These are phyloP conservation scores for Aspergillus sergii DNA, from an alignment of 2,329 filamentous ascomycete genomes.

Conservation along the genomic window DNA sequence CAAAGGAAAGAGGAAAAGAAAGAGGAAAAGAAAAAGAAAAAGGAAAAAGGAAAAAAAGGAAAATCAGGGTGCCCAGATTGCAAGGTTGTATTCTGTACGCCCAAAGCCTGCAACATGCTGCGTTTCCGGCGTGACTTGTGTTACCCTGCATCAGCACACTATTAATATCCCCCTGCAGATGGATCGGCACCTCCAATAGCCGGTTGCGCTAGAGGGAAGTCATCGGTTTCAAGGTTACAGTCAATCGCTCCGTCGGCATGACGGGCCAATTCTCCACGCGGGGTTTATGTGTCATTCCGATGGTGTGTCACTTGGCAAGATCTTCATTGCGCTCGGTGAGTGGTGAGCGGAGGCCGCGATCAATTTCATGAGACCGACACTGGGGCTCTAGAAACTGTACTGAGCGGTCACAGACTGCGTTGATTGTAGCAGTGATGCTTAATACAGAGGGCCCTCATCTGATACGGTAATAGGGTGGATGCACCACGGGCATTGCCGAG, in stretches of 20 bases:
- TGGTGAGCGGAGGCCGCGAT: not conserved
- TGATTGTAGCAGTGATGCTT: too few relatives aligned
- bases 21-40: not conserved
- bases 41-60: too few relatives aligned
- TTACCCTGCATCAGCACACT: not conserved
- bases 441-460: too few relatives aligned
- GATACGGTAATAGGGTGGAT: not conserved
- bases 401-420: not conserved
- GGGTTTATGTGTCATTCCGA: not conserved
- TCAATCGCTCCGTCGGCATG: not conserved
- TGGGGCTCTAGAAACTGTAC: too few relatives aligned
- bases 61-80: not conserved
- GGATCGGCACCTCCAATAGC: not conserved
- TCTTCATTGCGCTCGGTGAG: not conserved
- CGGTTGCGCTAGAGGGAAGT: not conserved
- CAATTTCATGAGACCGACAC: not conserved
- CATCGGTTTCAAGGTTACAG: not conserved
- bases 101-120: not conserved
- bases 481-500: not conserved
- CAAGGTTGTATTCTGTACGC: not conserved
- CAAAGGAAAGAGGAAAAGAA: not conserved
- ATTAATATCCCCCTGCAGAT: constrained; percentile 2
- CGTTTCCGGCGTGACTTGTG: not conserved
- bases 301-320: not conserved
- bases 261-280: not conserved